A percentile compares a stretch with the other conserved stretches of the same genome.
phyloP scores from a whole-genome alignment of 108 stramenopile genomes.

The Licmophora abbreviata region DNA sequence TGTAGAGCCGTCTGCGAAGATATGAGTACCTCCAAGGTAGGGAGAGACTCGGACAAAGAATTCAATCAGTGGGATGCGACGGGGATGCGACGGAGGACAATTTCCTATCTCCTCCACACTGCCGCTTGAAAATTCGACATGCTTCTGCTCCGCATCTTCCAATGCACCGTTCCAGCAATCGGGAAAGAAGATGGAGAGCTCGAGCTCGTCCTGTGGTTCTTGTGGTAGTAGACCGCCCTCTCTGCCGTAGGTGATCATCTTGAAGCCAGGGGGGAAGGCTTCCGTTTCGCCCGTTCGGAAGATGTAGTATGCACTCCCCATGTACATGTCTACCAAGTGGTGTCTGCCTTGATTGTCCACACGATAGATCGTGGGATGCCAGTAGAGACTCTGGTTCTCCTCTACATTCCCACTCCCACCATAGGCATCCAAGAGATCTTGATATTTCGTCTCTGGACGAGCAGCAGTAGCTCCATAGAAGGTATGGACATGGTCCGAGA shows the following conservation, averaged over 20 bases:
- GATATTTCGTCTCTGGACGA: neutral
- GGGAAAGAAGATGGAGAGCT: constrained; percentile 10
- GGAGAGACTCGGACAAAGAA: neutral
- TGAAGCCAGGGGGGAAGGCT: constrained; percentile 20
- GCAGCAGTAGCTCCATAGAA: neutral
- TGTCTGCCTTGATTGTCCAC: neutral
- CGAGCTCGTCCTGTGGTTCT: constrained; percentile 14
- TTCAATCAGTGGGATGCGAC: neutral
- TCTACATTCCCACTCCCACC: constrained; percentile 8
- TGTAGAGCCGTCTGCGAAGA: neutral
- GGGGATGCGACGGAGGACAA: neutral
- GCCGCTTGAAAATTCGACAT: neutral
- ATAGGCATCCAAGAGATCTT: neutral
- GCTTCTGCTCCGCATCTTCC: neutral
- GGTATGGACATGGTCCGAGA: neutral
- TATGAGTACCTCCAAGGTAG: neutral
- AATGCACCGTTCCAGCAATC: constrained; percentile 17
- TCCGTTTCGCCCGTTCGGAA: constrained; percentile 13
- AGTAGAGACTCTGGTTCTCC: constrained; percentile 18
- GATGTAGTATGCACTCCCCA: constrained; percentile 14
- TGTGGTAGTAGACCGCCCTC: neutral
- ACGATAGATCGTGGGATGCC: constrained; percentile 21
- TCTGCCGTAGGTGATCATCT: constrained; percentile 9
- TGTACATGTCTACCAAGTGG: constrained; percentile 1
- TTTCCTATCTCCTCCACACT: neutral